Base-by-base conservation (phyloP, 2,329 filamentous ascomycete genomes). In the Chalaropsis ovoidea region DNA sequence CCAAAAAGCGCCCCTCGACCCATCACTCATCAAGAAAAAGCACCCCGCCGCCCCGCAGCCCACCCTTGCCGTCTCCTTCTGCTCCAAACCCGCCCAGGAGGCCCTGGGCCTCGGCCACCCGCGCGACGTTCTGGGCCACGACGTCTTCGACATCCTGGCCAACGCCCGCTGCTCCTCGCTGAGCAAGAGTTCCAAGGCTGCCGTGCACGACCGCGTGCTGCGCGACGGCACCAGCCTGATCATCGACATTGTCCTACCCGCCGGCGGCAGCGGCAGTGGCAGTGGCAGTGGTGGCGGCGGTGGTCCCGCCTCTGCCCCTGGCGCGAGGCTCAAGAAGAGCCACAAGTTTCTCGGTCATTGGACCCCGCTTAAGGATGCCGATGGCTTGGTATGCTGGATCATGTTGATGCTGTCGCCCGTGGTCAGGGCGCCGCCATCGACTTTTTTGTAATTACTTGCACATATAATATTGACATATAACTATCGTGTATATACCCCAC, bases 1-100 rank as follows among this genome's bases (percentile, higher is more conserved):
- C 27, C 52, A 27, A 8, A 8, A 31, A 17, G 17, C 24, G 6
- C 15, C 15, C 5, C 22, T 35, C 27, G 24, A 56, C 10, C 17
- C 24, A n/a, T 22, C 67, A 70, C 27, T 56, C 3, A 71, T 27
- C 73, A 73, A 61, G 70, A 72, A 52, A 70, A 65, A 24, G 65
- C 47, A 41, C 42, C 70, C 15, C 69, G 4, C 0, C 10, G 63
- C 2, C 19, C 24, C 27, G 24, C 67, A 70, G 1, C 69, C 70
- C 1, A 72, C 72, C 39, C 72, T 80, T n/a, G 72, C 73, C 64
- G 75, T 83, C 41, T 72, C 76, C 7, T 80, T 77, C 70, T 78
- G 77, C 69, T 81, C 80, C 0, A 73, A 75, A 6, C 75, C 77
- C 11, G 76, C 81, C 61, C 73, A 79, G 0, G 77, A 80, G 11